A percentile compares a stretch with the other conserved stretches of the same genome.
Conservation (phyloP, 2,329 filamentous ascomycete genomes). For the Aspergillus jensenii region DNA sequence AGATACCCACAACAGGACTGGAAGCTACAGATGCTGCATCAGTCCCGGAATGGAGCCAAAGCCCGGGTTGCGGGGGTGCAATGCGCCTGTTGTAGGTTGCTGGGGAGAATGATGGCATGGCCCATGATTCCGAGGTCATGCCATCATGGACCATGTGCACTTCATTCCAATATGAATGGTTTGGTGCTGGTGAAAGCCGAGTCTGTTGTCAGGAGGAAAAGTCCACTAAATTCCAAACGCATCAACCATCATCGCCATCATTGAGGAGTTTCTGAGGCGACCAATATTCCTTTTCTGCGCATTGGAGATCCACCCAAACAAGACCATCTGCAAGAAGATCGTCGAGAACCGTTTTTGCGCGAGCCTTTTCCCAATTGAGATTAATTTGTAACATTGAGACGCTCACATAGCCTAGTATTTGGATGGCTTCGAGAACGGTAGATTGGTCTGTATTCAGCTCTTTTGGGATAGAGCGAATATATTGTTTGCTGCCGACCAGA, state of each 20-base stretch:
- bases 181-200: not conserved
- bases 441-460: constrained; percentile 95
- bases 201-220: not conserved
- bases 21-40: too few species aligned
- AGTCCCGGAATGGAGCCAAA: too few species aligned
- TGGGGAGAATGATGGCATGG: too few species aligned
- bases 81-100: too few species aligned
- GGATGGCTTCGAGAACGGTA: constrained; percentile 84
- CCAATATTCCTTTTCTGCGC: constrained; percentile 90
- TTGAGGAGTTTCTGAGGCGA: constrained; percentile 48
- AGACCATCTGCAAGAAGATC: constrained; percentile 86
- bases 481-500: constrained; percentile 76
- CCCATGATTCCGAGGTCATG: too few species aligned
- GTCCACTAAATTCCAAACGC: not conserved
- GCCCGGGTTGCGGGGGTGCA: too few species aligned
- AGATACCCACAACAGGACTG: too few species aligned
- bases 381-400: constrained; percentile 87
- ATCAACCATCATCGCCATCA: constrained; percentile 23
- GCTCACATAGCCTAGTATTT: constrained; percentile 85
- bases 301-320: constrained; percentile 91
- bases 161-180: too few species aligned
- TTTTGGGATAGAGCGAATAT: constrained; percentile 90
- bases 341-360: constrained; percentile 86
- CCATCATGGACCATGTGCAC: too few species aligned
- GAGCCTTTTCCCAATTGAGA: constrained; percentile 77